Conservation (phyloP, 768 basidiomycete genomes). For the Panaeolus papilionaceus region DNA sequence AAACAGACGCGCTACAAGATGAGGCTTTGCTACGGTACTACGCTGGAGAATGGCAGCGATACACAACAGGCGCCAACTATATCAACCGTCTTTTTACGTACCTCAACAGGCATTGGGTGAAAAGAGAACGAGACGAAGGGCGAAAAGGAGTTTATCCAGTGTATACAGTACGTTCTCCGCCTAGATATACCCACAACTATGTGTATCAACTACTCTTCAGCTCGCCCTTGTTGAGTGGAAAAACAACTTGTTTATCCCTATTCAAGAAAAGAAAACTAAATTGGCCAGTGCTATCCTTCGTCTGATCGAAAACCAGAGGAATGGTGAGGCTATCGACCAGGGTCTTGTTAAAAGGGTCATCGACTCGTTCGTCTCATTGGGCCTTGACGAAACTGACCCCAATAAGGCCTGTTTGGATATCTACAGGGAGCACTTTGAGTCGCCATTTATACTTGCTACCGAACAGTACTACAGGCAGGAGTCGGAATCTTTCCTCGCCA, state of each 20-base stretch:
- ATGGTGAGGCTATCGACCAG: constrained; percentile 94
- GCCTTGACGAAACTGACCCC: constrained; percentile 90
- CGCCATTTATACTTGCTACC: constrained; percentile 87
- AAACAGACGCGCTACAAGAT: constrained; percentile 81
- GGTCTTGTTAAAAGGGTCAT: constrained; percentile 93
- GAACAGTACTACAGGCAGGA: constrained; percentile 93
- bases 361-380: constrained; percentile 94
- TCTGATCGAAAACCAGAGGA: constrained; percentile 91
- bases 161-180: constrained; percentile 75
- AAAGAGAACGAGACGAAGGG: constrained; percentile 96
- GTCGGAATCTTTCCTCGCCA: constrained; percentile 87
- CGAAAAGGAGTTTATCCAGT: constrained; percentile 94
- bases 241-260: constrained; percentile 83
- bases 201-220: constrained; percentile 43
- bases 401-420: constrained; percentile 94
- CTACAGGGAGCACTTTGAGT: constrained; percentile 91
- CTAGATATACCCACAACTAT: not conserved
- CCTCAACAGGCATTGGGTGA: constrained; percentile 99
- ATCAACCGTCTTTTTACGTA: constrained; percentile 98
- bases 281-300: constrained; percentile 87
- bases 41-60: constrained; percentile 92
- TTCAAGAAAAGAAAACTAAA: constrained; percentile 84
- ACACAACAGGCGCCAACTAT: constrained; percentile 96
- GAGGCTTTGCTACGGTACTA: constrained; percentile 91
- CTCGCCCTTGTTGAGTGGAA: constrained; percentile 98